These are phyloP conservation scores for Calonectria ilicicola DNA, from an alignment of 2,329 filamentous ascomycete genomes.

Conservation along the genomic window DNA sequence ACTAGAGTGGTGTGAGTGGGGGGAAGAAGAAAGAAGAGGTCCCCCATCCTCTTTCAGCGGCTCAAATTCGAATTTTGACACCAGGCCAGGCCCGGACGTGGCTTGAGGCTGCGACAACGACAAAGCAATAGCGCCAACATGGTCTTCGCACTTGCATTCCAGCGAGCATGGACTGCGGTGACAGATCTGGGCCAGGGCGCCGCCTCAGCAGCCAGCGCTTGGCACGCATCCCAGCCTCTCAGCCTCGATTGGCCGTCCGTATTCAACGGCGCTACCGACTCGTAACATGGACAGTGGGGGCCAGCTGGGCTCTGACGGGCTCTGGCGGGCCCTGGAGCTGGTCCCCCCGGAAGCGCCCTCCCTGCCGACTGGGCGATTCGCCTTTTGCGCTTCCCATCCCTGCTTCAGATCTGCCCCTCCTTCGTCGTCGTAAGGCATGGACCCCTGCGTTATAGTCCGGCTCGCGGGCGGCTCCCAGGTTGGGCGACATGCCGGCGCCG, in stretches of 20 bases:
- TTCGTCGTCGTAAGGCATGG: neutral
- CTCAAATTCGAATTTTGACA: neutral
- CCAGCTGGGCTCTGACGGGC: neutral
- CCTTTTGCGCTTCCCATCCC: slow-evolving; percentile 1
- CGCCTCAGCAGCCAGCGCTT: neutral
- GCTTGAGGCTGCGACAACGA: slow-evolving; percentile 6
- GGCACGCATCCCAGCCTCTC: slow-evolving; percentile 11
- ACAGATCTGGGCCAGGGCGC: neutral
- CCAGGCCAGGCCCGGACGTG: neutral
- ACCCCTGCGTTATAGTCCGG: slow-evolving; percentile 7
- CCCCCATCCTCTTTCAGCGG: neutral
- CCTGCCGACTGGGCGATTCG: slow-evolving; percentile 1
- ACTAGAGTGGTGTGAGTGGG: slow-evolving; percentile 2
- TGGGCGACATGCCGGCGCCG: neutral
- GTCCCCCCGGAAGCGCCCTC: neutral
- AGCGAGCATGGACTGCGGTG: neutral
- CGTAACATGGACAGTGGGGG: neutral
- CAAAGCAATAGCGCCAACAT: neutral
- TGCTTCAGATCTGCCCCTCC: neutral
- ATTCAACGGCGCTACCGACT: slow-evolving; percentile 6
- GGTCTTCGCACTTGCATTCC: neutral
- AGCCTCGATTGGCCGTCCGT: slow-evolving; percentile 7
- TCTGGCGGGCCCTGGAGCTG: neutral
- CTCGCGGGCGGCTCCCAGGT: slow-evolving; percentile 4
- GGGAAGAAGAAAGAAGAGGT: neutral